These are phyloP conservation scores for Rhinocladiella mackenziei DNA, from an alignment of 2,329 filamentous ascomycete species.

Conservation along the genomic window DNA sequence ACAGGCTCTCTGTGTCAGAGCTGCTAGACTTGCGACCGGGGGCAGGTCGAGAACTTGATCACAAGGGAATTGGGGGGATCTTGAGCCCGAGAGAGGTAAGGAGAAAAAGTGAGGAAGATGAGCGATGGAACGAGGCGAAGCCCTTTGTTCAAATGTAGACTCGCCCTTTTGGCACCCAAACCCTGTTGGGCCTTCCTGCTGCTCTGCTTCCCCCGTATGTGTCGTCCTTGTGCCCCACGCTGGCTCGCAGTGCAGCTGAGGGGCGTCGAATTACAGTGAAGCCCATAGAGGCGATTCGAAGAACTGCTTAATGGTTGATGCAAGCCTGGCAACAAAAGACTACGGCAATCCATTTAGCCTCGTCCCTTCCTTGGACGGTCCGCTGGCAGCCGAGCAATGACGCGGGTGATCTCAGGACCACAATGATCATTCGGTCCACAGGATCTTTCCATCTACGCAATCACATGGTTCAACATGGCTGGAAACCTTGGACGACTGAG, in stretches of 20 bases:
- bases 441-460: slow-evolving; percentile 11
- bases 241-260: slow-evolving; percentile 8
- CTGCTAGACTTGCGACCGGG: slow-evolving; percentile 2
- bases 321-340: slow-evolving; percentile 13
- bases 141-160: slow-evolving; percentile 19
- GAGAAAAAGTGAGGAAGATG: slow-evolving; percentile 5
- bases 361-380: slow-evolving; percentile 16
- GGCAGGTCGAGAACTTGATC: not conserved
- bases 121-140: slow-evolving; percentile 5
- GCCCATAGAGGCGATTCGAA: slow-evolving; percentile 5
- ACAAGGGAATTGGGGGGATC: not conserved
- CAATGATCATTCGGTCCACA: slow-evolving; percentile 19
- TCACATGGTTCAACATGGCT: slow-evolving; percentile 12
- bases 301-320: slow-evolving; percentile 8
- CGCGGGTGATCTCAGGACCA: slow-evolving; percentile 19
- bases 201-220: slow-evolving; percentile 7
- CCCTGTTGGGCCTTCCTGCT: slow-evolving; percentile 7
- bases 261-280: slow-evolving; percentile 16
- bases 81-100: slow-evolving; percentile 4
- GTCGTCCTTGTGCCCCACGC: slow-evolving; percentile 20
- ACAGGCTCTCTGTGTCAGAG: slow-evolving; percentile 1
- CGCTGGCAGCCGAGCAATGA: slow-evolving; percentile 22
- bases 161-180: slow-evolving; percentile 3
- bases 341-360: slow-evolving; percentile 19
- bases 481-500: slow-evolving; percentile 1